Evolutionary conservation across 2,329 filamentous ascomycete genomes (phyloP).

Genomic region (Coniochaeta hoffmannii): DNA sequence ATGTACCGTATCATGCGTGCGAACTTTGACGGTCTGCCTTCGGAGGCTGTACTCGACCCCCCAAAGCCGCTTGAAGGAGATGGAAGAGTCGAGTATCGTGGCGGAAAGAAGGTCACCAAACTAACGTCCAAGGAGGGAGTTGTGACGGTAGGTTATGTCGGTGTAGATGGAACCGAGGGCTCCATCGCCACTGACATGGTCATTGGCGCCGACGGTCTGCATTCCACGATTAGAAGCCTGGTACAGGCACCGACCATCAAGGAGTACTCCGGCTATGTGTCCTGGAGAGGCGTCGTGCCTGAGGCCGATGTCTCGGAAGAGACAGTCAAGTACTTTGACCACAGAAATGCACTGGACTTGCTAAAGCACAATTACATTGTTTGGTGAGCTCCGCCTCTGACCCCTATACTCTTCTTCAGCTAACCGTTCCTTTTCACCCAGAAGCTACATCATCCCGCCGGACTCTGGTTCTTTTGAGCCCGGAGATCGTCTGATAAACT

Average conservation of each 20-base stretch:
- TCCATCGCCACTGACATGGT: slow-evolving; percentile 26
- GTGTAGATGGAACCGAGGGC: slow-evolving; percentile 13
- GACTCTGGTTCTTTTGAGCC: slow-evolving; percentile 27
- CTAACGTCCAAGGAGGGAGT: slow-evolving; percentile 8
- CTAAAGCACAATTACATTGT: slow-evolving; percentile 14
- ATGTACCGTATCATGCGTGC: slow-evolving; percentile 30
- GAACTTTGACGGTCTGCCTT: slow-evolving; percentile 28
- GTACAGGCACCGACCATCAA: slow-evolving; percentile 11
- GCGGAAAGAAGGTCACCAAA: slow-evolving; percentile 14
- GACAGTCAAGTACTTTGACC: slow-evolving; percentile 12
- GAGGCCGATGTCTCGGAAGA: slow-evolving; percentile 14
- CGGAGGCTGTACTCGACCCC: slow-evolving; percentile 14
- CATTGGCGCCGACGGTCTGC: slow-evolving; percentile 22
- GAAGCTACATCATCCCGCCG: slow-evolving; percentile 34
- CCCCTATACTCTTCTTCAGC: not conserved
- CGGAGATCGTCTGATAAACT: slow-evolving; percentile 35
- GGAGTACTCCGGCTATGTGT: slow-evolving; percentile 21
- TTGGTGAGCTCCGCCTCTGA: slow-evolving; percentile 8
- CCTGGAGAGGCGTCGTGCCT: slow-evolving; percentile 18
- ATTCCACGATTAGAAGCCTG: slow-evolving; percentile 20
- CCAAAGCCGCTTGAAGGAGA: slow-evolving; percentile 11
- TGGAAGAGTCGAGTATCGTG: slow-evolving; percentile 13
- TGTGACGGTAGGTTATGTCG: slow-evolving; percentile 15
- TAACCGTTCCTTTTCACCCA: not conserved
- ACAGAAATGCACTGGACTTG: slow-evolving; percentile 8